Evolutionary conservation across 305 asterid genomes (phyloP).

Genomic region (Fraxinus latifolia): DNA sequence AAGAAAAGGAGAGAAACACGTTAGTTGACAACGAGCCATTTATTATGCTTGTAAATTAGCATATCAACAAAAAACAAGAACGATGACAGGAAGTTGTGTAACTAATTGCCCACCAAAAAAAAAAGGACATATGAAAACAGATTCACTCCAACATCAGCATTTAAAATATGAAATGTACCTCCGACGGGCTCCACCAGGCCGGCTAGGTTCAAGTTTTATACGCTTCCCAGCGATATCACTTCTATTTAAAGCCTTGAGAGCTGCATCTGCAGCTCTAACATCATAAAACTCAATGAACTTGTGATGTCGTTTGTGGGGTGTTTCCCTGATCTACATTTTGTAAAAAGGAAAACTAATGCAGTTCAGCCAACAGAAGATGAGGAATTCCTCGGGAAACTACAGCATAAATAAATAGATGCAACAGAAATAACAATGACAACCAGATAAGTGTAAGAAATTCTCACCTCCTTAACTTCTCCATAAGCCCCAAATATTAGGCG

Average conservation of each 20-base stretch:
- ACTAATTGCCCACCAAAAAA: background rate
- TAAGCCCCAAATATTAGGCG: conserved; percentile 47
- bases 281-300: conserved; percentile 93
- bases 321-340: conserved; percentile 78
- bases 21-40: background rate
- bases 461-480: conserved; percentile 57
- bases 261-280: conserved; percentile 95
- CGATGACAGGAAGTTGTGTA: background rate
- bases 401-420: background rate
- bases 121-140: background rate
- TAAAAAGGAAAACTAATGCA: conserved; percentile 15
- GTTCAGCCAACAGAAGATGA: conserved; percentile 13
- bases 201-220: conserved; percentile 94
- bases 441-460: background rate
- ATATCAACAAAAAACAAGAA: background rate
- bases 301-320: conserved; percentile 91
- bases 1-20: background rate
- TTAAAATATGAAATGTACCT: conserved; percentile 42
- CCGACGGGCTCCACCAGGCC: conserved; percentile 96
- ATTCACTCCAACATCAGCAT: background rate
- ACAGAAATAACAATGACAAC: background rate
- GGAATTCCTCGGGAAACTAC: conserved; percentile 3
- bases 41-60: background rate
- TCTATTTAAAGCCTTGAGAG: conserved; percentile 88
- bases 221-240: conserved; percentile 95